These are phyloP conservation scores for Leccinum disarticulatum DNA, from an alignment of 768 basidiomycete species.

Conservation along the genomic window DNA sequence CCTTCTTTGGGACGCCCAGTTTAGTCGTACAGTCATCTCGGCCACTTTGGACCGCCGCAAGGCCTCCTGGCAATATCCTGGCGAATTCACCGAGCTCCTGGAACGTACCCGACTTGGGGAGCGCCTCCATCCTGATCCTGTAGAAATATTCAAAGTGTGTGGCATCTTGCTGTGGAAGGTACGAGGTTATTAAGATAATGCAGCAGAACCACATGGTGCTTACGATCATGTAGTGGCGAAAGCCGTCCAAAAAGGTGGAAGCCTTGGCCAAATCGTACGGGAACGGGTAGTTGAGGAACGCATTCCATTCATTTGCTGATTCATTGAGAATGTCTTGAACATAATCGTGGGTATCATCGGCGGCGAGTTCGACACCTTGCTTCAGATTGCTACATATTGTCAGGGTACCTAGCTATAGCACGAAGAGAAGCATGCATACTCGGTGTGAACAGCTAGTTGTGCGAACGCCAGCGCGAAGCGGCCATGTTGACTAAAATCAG, in stretches of 20 bases:
- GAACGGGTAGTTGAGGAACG: not conserved
- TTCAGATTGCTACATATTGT: not conserved
- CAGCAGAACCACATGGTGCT: not conserved
- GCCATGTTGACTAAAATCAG: not conserved
- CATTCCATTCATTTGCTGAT: not conserved
- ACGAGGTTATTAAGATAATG: not conserved
- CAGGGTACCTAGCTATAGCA: not conserved
- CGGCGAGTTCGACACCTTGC: not conserved
- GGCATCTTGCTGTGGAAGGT: constrained; percentile 4
- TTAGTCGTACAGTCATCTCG: not conserved
- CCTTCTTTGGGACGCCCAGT: not conserved
- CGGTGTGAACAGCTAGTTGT: not conserved
- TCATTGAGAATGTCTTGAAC: not conserved
- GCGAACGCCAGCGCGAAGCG: constrained; percentile 1
- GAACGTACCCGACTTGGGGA: not conserved
- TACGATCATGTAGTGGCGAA: constrained; percentile 10
- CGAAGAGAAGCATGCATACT: not conserved
- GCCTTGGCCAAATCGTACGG: not conserved
- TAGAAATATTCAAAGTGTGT: constrained; percentile 8
- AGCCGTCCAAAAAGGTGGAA: not conserved
- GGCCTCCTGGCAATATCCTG: not conserved
- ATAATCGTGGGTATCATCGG: not conserved
- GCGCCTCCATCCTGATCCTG: not conserved
- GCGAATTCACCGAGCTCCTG: not conserved
- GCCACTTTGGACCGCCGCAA: not conserved